Base-by-base conservation (phyloP, 768 basidiomycete species). In the Melanogaster broomeanus region DNA sequence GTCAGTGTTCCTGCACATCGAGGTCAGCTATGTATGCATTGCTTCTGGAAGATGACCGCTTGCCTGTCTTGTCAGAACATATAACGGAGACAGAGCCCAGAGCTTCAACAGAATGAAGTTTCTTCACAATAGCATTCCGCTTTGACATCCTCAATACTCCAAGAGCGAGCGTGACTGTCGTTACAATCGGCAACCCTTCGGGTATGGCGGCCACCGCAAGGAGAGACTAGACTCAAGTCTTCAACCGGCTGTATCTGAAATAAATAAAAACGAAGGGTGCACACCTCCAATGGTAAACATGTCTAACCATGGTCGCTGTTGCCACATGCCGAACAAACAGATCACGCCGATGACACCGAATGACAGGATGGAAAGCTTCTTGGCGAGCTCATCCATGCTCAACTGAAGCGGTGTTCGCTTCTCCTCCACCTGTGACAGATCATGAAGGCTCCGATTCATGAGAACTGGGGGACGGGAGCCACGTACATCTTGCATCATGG, bases 241-340 rank as follows among this genome's bases (percentile, higher is more conserved):
- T 58, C 45, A 58, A 44, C 19, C 53, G 18, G 57, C 25, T 18
- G 25, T 27, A 10, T 9, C 9, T 4, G n/a, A n/a, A n/a, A n/a
- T n/a, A n/a, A n/a, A 45, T 12, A 51, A 13, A 21, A 28, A 34
- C 5, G 4, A 24, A 15, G 13, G 22, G 30, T 27, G 68, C 83
- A 47, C 61, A 95, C 94, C 94, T 76, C 95, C 95, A 55, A 98
- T 98, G 9, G 95, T 98, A 65, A 98, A 98, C 96, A 98, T 98
- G 42, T 96, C 95, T 11, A 98, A 73, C 95, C 93, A 97, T 10
- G 88, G 81, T 18, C 96, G 78, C 34, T 83, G 75, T 64, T 98
- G 95, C 55, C 86, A 71, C 15, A 95, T 83, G 8, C 95, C 96
- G 55, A 98, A 87, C 46, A 98, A 69, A 69, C 90, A 91, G 44